Evolutionary conservation across 2,329 filamentous ascomycete species (phyloP), one percentile per base, ranked within the genome.

Genomic region (Colletotrichum zoysiae): DNA sequence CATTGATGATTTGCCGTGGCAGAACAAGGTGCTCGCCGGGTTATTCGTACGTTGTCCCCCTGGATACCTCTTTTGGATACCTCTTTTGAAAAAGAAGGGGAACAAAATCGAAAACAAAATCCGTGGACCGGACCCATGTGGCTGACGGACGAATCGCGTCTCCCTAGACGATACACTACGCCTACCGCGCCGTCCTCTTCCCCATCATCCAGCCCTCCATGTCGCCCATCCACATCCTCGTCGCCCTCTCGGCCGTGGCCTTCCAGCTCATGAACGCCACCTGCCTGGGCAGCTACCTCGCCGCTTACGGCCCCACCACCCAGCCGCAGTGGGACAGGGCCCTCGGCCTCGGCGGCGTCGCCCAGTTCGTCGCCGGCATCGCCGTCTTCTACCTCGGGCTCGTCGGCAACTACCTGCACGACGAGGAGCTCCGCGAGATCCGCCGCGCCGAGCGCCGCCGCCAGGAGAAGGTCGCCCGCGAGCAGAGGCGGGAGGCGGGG

Each of bases 141-240:
- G 7, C 64, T 59, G 56, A 59, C 64, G 12, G 42, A 26, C 3
- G 26, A 51, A 5, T 42, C 6, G n/a, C 14, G 4, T 16, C 9
- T 46, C 16, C 23, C 5, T 70, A 93, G 86, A 86, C 93, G 44
- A 89, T 95, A 67, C 96, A 99, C 84, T 99, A 99, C 86, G 76
- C 90, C 78, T 97, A 99, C 86, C 94, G 96, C 74, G 95, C 96
- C 12, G 81, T 98, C 68, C 82, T 97, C 73, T 92, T 91, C 67
- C 95, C 96, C 2, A 84, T 97, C 70, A 86, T 95, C 74, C 94
- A 95, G 74, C 95, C 95, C 0, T 95, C 91, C 84, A 98, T 99
- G 92, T 94, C 95, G 5, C 95, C 95, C 11, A 93, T 97, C 75
- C 93, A 97, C 81, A 79, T 88, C 2, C 66, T 89, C 38, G 87